Conservation (phyloP, 768 basidiomycete genomes). For the Xanthoconium stramineum region DNA sequence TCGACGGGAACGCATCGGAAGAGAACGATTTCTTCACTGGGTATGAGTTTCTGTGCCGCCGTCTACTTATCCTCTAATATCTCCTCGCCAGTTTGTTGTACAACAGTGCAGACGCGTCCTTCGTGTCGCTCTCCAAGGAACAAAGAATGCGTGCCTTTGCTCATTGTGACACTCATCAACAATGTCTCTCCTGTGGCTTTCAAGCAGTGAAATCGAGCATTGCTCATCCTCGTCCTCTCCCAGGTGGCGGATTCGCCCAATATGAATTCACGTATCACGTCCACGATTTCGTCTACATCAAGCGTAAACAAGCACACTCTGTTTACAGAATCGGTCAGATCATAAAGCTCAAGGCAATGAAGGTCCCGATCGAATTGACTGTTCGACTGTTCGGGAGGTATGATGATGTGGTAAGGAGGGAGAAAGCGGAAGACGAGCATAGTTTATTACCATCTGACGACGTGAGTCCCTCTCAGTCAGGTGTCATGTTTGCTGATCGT, state of each 20-base stretch:
- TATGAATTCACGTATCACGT: constrained; percentile 50
- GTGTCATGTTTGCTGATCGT: constrained; percentile 8
- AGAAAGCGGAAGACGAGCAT: constrained; percentile 14
- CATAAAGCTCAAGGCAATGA: constrained; percentile 32
- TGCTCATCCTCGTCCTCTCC: constrained; percentile 25
- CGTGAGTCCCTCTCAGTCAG: constrained; percentile 27
- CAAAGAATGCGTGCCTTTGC: constrained; percentile 30
- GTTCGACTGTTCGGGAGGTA: constrained; percentile 47
- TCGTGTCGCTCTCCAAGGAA: constrained; percentile 42
- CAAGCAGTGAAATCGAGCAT: constrained; percentile 25
- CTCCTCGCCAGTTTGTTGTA: constrained; percentile 43
- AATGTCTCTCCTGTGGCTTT: constrained; percentile 52
- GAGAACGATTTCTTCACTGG: constrained; percentile 55
- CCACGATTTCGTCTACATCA: constrained; percentile 61
- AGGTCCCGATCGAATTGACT: constrained; percentile 25
- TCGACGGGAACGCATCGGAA: constrained; percentile 38
- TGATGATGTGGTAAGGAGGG: constrained; percentile 35
- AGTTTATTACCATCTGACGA: constrained; percentile 38
- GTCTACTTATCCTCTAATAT: constrained; percentile 1
- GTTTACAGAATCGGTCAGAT: constrained; percentile 58
- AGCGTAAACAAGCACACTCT: constrained; percentile 26
- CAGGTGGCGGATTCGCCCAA: constrained; percentile 37
- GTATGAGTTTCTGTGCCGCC: constrained; percentile 33
- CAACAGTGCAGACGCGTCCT: constrained; percentile 44
- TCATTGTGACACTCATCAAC: constrained; percentile 30